Percentiles rank a stretch among this genome's conserved stretches.
Evolutionary conservation across 106 monocot species (phyloP).

Genomic region (Apostasia ramifera): DNA sequence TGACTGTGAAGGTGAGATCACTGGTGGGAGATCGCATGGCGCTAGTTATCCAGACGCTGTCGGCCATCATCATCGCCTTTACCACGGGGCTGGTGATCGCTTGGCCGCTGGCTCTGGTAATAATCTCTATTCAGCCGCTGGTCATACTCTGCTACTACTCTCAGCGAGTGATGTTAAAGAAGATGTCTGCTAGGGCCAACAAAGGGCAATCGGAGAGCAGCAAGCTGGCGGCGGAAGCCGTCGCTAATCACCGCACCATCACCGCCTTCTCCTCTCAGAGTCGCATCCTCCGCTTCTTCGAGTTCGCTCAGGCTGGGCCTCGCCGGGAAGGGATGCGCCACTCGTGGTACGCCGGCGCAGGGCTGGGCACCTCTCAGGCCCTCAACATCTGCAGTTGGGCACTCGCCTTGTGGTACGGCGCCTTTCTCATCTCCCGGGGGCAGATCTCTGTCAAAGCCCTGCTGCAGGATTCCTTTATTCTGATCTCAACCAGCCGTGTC

Average conservation of each 20-base stretch:
- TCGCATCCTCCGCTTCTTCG: conserved; percentile 42
- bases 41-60: conserved; percentile 33
- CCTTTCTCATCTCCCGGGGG: conserved; percentile 27
- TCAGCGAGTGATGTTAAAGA: conserved; percentile 30
- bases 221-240: conserved; percentile 56
- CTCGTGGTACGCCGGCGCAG: conserved; percentile 44
- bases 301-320: conserved; percentile 26
- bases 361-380: conserved; percentile 33
- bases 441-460: conserved; percentile 38
- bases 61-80: conserved; percentile 27
- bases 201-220: conserved; percentile 38
- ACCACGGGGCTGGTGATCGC: conserved; percentile 50
- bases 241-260: conserved; percentile 43
- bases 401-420: conserved; percentile 62
- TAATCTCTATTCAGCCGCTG: conserved; percentile 46
- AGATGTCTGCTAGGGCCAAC: conserved; percentile 39
- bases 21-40: conserved; percentile 53
- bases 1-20: conserved; percentile 29
- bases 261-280: conserved; percentile 58
- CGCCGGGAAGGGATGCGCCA: conserved; percentile 29
- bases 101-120: conserved; percentile 36
- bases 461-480: conserved; percentile 44
- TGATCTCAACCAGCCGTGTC: conserved; percentile 47
- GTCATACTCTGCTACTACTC: conserved; percentile 47
- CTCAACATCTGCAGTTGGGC: conserved; percentile 50